Base-by-base conservation (phyloP, 2,329 filamentous ascomycete species). In the Exophiala sideris region DNA sequence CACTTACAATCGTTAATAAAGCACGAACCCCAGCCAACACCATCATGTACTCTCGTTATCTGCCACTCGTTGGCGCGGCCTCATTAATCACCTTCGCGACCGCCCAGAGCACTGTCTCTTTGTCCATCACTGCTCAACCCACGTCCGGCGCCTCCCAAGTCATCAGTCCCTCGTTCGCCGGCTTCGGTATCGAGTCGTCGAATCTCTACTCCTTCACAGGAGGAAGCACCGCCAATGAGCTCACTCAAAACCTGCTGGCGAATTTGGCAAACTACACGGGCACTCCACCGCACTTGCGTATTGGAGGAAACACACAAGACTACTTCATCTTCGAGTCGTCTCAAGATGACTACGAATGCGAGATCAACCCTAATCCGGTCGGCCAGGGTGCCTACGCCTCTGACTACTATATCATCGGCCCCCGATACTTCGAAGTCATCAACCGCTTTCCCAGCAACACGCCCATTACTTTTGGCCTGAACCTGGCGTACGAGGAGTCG, bases 141-240 rank as follows among this genome's bases (percentile, higher is more conserved):
- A 54, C 50, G 50, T 45, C 58, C 21, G 60, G 54, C 41, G 58
- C 53, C 18, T 64, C 61, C 14, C 45, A 56, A 12, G 40, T 62
- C 24, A 60, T 79, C 52, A 66, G 71, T 61, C 70, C 72, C 7
- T 74, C 73, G 1, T 79, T 74, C 60, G 76, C 74, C 8, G 76
- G 76, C 52, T 77, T 79, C 54, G 76, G 77, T 41, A 79, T 79
- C 57, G 77, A 80, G 67, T 73, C 77, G 21, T 78, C 76, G 16
- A 79, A 79, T 56, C 68, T 80, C 6, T 79, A 76, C 65, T 76
- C 76, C 47, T 80, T 77, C 64, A 77, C 75, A 10, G 77, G 77
- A 51, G 64, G 64, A 33, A 68, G 67, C 16, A 53, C 66, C 5
- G 59, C 73, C 14, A 80, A 80, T 61, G 41, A 65, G 8, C 63